Evolutionary conservation across 2,329 filamentous ascomycete genomes (phyloP).

Genomic region (Venturia carpophila): DNA sequence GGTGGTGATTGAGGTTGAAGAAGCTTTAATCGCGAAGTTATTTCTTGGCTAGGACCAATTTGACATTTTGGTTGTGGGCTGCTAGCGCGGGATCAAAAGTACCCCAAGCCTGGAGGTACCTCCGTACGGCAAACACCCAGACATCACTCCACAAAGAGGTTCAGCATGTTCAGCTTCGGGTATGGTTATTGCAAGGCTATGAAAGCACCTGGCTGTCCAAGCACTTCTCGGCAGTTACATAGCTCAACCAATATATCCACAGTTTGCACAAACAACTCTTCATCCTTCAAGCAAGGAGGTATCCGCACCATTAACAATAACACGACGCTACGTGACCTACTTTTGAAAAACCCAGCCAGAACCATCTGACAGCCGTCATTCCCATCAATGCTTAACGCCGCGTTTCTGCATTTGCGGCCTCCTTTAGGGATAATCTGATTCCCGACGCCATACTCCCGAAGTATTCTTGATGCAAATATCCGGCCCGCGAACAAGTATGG

Average conservation of each 20-base stretch:
- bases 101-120: too few relatives aligned
- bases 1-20: not conserved
- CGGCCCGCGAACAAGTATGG: not conserved
- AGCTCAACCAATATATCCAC: not conserved
- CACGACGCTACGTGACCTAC: not conserved
- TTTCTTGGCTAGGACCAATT: not conserved
- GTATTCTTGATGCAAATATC: not conserved
- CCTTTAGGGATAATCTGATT: not conserved
- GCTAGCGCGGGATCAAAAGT: too few relatives aligned
- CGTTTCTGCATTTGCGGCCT: not conserved
- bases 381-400: not conserved
- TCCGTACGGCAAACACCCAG: too few relatives aligned
- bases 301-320: not conserved
- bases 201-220: not conserved
- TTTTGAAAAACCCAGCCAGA: not conserved
- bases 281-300: conserved; percentile 7
- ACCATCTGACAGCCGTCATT: not conserved
- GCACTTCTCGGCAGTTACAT: not conserved
- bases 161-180: not conserved
- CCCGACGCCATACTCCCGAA: not conserved
- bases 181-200: not conserved
- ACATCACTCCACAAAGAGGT: too few relatives aligned
- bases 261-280: not conserved
- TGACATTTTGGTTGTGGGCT: not conserved
- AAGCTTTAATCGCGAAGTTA: not conserved